A percentile compares a stretch with the other conserved stretches of the same genome.
Conservation (phyloP, 768 basidiomycete species). For the Rhodotorula kratochvilovae region DNA sequence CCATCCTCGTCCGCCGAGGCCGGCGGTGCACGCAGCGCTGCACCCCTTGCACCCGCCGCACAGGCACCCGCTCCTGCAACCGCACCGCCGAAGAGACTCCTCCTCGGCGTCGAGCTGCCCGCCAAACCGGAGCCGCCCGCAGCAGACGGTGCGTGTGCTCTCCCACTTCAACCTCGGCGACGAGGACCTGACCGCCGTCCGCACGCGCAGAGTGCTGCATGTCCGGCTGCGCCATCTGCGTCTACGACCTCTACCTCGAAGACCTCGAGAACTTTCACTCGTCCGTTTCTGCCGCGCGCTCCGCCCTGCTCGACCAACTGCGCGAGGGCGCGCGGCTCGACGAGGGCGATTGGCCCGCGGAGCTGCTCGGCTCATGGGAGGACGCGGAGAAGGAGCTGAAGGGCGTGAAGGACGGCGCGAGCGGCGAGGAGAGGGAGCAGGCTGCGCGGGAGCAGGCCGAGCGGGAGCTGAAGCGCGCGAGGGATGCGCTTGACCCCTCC, state of each 20-base stretch:
- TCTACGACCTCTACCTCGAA: constrained; percentile 32
- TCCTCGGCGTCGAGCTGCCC: constrained; percentile 16
- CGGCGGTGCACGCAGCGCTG: background rate
- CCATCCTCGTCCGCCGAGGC: background rate
- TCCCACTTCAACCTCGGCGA: background rate
- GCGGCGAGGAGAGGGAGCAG: background rate
- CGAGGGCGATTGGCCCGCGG: background rate
- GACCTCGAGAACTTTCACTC: constrained; percentile 18
- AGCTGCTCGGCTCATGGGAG: background rate
- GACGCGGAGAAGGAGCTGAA: background rate
- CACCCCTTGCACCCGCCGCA: background rate
- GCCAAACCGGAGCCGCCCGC: constrained; percentile 8
- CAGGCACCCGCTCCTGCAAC: background rate
- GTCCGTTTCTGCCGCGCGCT: background rate
- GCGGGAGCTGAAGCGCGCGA: constrained; percentile 4
- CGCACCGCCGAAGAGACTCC: background rate
- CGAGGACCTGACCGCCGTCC: too few relatives aligned
- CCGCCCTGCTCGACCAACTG: background rate
- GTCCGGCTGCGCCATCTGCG: constrained; percentile 31
- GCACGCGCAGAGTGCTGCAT: constrained; percentile 30
- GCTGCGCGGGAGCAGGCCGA: constrained; percentile 1
- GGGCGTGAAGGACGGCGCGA: background rate
- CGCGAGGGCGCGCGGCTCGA: background rate
- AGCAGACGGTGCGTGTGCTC: constrained; percentile 10
- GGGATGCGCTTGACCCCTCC: constrained; percentile 9